Percentiles rank a stretch among this genome's conserved stretches.
These are phyloP conservation scores for Leptographium procerum DNA, from an alignment of 2,329 filamentous ascomycete species.

Conservation along the genomic window DNA sequence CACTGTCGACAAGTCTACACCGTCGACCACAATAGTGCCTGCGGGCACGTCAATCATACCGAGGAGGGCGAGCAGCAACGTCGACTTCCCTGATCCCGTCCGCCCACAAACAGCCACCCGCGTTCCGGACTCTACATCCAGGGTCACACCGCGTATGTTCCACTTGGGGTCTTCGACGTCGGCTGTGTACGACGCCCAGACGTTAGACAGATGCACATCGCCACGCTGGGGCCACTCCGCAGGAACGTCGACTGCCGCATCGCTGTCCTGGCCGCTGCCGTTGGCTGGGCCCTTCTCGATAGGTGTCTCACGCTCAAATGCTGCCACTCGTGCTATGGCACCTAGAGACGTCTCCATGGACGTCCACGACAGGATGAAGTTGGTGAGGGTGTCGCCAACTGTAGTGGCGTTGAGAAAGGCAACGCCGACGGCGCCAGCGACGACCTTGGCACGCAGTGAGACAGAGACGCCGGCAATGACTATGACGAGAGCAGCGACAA, in stretches of 20 bases:
- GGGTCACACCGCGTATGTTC: slow-evolving; percentile 14
- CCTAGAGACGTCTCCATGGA: slow-evolving; percentile 16
- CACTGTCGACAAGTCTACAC: slow-evolving; percentile 22
- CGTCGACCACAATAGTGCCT: slow-evolving; percentile 24
- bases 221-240: slow-evolving; percentile 3
- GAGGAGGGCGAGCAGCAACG: slow-evolving; percentile 27
- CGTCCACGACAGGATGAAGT: slow-evolving; percentile 15
- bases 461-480: slow-evolving; percentile 23
- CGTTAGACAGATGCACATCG: background rate
- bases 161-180: background rate
- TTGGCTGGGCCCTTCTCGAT: background rate
- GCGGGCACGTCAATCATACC: slow-evolving; percentile 27
- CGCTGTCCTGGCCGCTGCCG: too few relatives aligned
- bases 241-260: background rate
- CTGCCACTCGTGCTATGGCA: slow-evolving; percentile 13
- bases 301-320: slow-evolving; percentile 5
- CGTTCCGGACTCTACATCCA: slow-evolving; percentile 18
- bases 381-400: slow-evolving; percentile 12
- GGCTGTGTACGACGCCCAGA: slow-evolving; percentile 5
- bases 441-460: slow-evolving; percentile 17
- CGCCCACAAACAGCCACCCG: slow-evolving; percentile 23
- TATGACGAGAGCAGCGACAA: slow-evolving; percentile 23
- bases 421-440: slow-evolving; percentile 19
- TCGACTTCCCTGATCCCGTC: slow-evolving; percentile 20
- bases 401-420: slow-evolving; percentile 18